Percentiles rank a stretch among this genome's conserved stretches.
Evolutionary conservation across 2,329 filamentous ascomycete genomes (phyloP).

Genomic region (Pestalotiopsis sp.): DNA sequence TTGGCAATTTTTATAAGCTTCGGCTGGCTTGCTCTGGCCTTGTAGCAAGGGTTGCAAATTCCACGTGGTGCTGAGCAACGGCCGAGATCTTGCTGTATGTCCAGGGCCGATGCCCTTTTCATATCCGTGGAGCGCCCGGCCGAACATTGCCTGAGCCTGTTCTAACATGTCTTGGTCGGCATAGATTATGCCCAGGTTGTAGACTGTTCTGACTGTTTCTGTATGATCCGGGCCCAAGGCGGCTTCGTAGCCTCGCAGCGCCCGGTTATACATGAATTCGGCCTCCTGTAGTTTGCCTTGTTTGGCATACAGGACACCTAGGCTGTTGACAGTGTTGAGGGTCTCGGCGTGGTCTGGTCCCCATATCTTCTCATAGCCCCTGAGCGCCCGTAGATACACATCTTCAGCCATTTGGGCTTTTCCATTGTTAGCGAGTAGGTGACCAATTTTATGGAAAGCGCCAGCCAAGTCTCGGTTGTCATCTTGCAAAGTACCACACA

Average conservation of each 20-base stretch:
- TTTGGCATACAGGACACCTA: slow-evolving; percentile 8
- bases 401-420: neutral
- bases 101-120: neutral
- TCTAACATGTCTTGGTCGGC: slow-evolving; percentile 23
- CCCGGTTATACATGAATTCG: slow-evolving; percentile 9
- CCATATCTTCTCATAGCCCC: slow-evolving; percentile 1
- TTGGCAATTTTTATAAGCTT: neutral
- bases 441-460: slow-evolving; percentile 12
- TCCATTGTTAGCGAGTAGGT: neutral
- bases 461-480: slow-evolving; percentile 14
- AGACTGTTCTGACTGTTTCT: slow-evolving; percentile 14
- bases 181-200: slow-evolving; percentile 34
- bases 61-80: neutral
- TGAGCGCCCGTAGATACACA: slow-evolving; percentile 5
- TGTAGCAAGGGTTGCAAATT: neutral
- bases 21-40: neutral
- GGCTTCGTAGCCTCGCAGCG: slow-evolving; percentile 10
- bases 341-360: slow-evolving; percentile 11
- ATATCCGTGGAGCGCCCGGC: slow-evolving; percentile 30
- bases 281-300: slow-evolving; percentile 7
- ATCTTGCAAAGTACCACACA: slow-evolving; percentile 8
- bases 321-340: slow-evolving; percentile 19
- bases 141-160: slow-evolving; percentile 32
- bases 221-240: slow-evolving; percentile 2
- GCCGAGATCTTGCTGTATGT: neutral